Evolutionary conservation across 768 basidiomycete species (phyloP), one percentile per base, ranked within the genome.

Genomic region (Serendipita sp.): DNA sequence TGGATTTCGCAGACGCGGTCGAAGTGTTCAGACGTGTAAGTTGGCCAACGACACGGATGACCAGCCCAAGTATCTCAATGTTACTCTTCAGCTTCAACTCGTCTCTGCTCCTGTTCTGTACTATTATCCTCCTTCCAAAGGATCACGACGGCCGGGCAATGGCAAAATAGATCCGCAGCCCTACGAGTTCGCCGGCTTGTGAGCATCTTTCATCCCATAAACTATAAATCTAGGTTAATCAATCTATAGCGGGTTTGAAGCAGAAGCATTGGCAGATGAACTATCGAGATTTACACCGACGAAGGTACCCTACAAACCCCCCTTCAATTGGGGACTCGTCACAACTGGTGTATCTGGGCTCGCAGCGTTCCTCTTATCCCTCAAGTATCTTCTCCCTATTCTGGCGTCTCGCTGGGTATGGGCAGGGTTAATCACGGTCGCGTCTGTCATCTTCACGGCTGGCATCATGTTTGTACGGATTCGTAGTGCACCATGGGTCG

Each of bases 391-490:
- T 65, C 73, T 80, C 3, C 83, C 88, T 34, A 75, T 89, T 64
- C 73, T 93, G 34, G 74, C 79, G 67, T 88, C 78, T 68, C 85
- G 85, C 67, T 91, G 88, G 88, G 75, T 81, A 2, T 92, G 90
- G 89, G 88, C 87, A 3, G 70, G 77, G 28, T 73, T 72, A n/a
- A 79, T 78, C 45, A 81, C 85, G 34, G 65, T 85, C 45, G 80
- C 84, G 7, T 85, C 90, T 18, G 75, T 87, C 35, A 75, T 91
- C 69, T 95, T 97, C 86, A 94, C 85, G 23, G 85, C 87, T 7
- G 96, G 96, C 5, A 88, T 84, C 78, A 99, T 99, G 96, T 99
- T 95, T 76, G 89, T 88, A 66, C 88, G 86, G 68, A 99, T 99
- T 69, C 85, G 95, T 67, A 80, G 80, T 36, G 80, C 80, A 54